phyloP scores from a whole-genome alignment of 306 rosid species.

The Cucurbita pepo region DNA sequence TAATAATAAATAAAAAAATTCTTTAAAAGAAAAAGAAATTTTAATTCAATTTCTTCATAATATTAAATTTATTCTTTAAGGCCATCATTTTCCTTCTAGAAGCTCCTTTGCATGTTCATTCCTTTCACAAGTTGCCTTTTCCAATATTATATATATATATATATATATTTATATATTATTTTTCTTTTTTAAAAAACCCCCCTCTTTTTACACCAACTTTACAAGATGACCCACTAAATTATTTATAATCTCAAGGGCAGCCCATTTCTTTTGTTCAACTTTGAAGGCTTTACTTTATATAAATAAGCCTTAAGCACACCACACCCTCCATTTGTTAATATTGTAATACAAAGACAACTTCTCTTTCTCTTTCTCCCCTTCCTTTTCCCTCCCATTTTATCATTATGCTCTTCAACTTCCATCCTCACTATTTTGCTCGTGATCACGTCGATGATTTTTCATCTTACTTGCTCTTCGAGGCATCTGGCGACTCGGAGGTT shows the following conservation, averaged over 20 bases:
- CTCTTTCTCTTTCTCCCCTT: no score
- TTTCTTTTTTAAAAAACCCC: not conserved
- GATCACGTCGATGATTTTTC: slow-evolving; percentile 19
- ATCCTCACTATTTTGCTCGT: not conserved
- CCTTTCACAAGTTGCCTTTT: not conserved
- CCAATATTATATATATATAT: no score
- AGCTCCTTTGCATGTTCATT: not conserved
- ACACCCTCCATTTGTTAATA: not conserved
- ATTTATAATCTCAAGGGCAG: slow-evolving; percentile 9
- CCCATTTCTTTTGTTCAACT: not conserved
- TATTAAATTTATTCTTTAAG: slow-evolving; percentile 9
- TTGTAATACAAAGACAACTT: not conserved
- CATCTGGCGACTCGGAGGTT: slow-evolving; percentile 63
- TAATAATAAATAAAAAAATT: not conserved
- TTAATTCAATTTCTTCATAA: not conserved
- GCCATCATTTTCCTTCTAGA: slow-evolving; percentile 24
- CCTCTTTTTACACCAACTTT: slow-evolving; percentile 1
- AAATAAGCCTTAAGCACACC: not conserved
- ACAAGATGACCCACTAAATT: slow-evolving; percentile 3
- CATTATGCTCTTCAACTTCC: not conserved
- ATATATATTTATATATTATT: not conserved
- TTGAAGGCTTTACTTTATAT: not conserved
- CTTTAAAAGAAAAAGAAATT: not conserved
- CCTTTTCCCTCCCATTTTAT: not conserved
- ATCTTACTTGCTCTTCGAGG: slow-evolving; percentile 44